Evolutionary conservation across 192 early-diverging fungal species (phyloP).

Genomic region (Backusella luteola): DNA sequence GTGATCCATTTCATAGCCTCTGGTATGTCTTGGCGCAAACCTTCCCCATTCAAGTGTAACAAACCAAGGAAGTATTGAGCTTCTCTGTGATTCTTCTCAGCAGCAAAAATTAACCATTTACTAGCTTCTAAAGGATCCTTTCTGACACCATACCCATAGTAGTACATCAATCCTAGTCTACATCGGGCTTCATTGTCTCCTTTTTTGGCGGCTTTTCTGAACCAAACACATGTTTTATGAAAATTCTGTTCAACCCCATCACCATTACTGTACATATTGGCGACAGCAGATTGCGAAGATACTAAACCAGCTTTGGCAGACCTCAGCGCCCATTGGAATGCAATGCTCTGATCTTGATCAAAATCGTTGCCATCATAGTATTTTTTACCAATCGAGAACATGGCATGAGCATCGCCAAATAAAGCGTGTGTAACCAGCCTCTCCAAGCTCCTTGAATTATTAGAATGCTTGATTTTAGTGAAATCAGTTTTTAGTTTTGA

Average conservation of each 20-base stretch:
- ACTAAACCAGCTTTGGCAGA: background rate
- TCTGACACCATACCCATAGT: background rate
- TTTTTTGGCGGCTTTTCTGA: no score
- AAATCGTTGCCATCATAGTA: background rate
- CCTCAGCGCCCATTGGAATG: background rate
- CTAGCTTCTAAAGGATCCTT: background rate
- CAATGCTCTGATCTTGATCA: background rate
- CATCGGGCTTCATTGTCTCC: background rate
- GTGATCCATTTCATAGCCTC: background rate
- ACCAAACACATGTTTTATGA: background rate
- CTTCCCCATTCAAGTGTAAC: background rate
- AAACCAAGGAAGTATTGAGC: background rate
- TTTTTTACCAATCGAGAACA: background rate
- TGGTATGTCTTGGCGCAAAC: background rate
- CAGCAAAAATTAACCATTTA: background rate
- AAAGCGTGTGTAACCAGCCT: background rate
- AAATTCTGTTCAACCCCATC: background rate
- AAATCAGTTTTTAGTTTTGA: background rate
- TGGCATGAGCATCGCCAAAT: background rate
- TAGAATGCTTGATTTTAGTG: background rate
- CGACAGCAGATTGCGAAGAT: background rate
- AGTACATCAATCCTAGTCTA: background rate
- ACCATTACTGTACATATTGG: background rate
- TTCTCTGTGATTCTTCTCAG: background rate
- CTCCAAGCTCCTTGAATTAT: background rate